Evolutionary conservation across 768 basidiomycete species (phyloP).

Genomic region (Mycena haematopus): DNA sequence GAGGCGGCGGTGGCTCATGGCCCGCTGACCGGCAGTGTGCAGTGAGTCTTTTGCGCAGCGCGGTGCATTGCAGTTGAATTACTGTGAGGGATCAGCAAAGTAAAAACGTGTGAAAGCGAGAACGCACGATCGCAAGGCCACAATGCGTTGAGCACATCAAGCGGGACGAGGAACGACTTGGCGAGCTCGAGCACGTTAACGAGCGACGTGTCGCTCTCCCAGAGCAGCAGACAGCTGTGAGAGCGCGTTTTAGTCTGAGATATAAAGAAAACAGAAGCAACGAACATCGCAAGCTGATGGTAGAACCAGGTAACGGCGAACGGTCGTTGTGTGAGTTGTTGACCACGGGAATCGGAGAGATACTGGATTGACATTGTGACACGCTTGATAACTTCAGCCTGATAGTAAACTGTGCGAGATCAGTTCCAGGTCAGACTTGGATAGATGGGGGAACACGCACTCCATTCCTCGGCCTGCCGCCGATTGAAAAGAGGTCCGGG

Average conservation of each 20-base stretch:
- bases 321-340: slow-evolving; percentile 19
- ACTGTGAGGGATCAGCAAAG: slow-evolving; percentile 37
- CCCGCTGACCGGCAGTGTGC: slow-evolving; percentile 54
- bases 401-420: slow-evolving; percentile 2
- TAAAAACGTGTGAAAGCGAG: background rate
- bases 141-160: slow-evolving; percentile 71
- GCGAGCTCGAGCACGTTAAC: slow-evolving; percentile 68
- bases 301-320: slow-evolving; percentile 24
- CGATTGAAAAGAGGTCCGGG: slow-evolving; percentile 24
- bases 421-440: background rate
- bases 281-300: slow-evolving; percentile 27
- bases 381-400: slow-evolving; percentile 19
- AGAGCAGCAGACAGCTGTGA: slow-evolving; percentile 66
- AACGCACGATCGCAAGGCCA: slow-evolving; percentile 65
- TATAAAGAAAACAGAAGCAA: background rate
- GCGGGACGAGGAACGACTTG: slow-evolving; percentile 64
- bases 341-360: slow-evolving; percentile 12
- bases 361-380: slow-evolving; percentile 22
- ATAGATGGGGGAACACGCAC: slow-evolving; percentile 2
- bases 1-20: slow-evolving; percentile 43
- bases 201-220: slow-evolving; percentile 66
- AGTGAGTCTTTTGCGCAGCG: slow-evolving; percentile 54
- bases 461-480: slow-evolving; percentile 27
- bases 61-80: slow-evolving; percentile 54
- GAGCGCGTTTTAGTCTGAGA: background rate